phyloP scores from a whole-genome alignment of 306 rosid genomes.

The Phaseolus lunatus region DNA sequence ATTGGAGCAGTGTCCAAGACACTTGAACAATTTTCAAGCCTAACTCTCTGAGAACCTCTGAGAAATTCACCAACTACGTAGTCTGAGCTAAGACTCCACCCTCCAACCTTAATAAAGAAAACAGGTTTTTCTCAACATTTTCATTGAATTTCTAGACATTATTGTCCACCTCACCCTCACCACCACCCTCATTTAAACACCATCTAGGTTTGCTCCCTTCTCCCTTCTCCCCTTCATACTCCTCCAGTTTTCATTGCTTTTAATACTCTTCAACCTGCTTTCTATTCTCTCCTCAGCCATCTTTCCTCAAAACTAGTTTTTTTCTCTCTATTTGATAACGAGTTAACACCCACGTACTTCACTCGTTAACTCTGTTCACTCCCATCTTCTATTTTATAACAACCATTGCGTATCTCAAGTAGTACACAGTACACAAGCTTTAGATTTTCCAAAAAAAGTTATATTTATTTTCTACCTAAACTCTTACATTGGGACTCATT shows the following conservation, averaged over 20 bases:
- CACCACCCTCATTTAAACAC: conserved; percentile 52
- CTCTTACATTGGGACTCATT: conserved; percentile 25
- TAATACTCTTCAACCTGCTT: conserved; percentile 20
- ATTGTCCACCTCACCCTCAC: conserved; percentile 45
- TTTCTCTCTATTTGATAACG: conserved; percentile 4
- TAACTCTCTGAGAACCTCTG: conserved; percentile 49
- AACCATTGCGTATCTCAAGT: conserved; percentile 23
- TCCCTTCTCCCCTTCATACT: conserved; percentile 38
- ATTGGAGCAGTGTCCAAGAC: conserved; percentile 54
- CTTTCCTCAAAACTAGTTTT: conserved; percentile 26
- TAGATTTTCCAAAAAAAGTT: conserved; percentile 23
- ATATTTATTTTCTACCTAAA: background rate
- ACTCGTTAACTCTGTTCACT: conserved; percentile 13
- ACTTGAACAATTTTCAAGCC: conserved; percentile 60
- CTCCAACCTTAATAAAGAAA: conserved; percentile 48
- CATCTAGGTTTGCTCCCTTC: conserved; percentile 51
- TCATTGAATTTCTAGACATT: conserved; percentile 44
- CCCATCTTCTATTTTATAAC: background rate
- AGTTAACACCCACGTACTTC: conserved; percentile 9
- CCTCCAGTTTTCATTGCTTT: conserved; percentile 35
- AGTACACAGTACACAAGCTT: conserved; percentile 1
- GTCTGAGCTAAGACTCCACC: conserved; percentile 48
- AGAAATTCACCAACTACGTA: conserved; percentile 61
- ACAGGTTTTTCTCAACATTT: conserved; percentile 41
- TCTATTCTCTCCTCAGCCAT: background rate